Evolutionary conservation across 371 early-diverging fungal species (phyloP), one percentile per base, ranked within the genome.

Genomic region (Mucor piriformis): DNA sequence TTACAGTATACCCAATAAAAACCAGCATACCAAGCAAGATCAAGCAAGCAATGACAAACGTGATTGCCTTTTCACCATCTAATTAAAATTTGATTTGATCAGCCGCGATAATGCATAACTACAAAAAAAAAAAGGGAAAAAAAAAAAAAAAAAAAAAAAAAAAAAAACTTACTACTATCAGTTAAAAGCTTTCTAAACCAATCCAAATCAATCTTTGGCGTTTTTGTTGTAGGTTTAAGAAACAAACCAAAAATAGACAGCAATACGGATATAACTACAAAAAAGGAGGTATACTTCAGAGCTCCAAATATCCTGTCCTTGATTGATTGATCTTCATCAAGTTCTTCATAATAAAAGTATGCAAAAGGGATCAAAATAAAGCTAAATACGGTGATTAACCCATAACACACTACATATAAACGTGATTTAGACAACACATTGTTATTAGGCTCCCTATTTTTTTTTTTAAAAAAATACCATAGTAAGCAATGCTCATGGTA

Each of bases 261-360:
- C 5, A 83, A 53, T 7, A 77, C 11, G 7, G 70, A 71, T 35
- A 85, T 81, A n/a, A 66, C 57, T 11, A 84, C 68, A 56, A 81
- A 83, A 43, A 85, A 85, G 7, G 72, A 70, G 10, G 85, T 85
- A 29, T 83, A 85, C 27, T 82, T 81, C 7, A 82, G 34, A 3
- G 85, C 83, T 23, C 72, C 66, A n/a, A 42, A 38, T 1, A 74
- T 50, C 0, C 83, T 68, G 15, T 83, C 70, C 5, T 50, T 44
- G 6, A 48, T 24, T 2, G 61, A 56, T 29, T 74, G 61, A 20
- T 70, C 66, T 35, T 82, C 76, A 44, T 86, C 87, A 15, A 76
- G 66, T 51, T 87, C 87, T 52, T 88, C 88, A 63, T 75, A 88
- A 66, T 75, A 88, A 53, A 88, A 88, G 49, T 88, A 88, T 10